phyloP scores from a whole-genome alignment of 2,329 filamentous ascomycete genomes.

The Orbilia brochopaga region DNA sequence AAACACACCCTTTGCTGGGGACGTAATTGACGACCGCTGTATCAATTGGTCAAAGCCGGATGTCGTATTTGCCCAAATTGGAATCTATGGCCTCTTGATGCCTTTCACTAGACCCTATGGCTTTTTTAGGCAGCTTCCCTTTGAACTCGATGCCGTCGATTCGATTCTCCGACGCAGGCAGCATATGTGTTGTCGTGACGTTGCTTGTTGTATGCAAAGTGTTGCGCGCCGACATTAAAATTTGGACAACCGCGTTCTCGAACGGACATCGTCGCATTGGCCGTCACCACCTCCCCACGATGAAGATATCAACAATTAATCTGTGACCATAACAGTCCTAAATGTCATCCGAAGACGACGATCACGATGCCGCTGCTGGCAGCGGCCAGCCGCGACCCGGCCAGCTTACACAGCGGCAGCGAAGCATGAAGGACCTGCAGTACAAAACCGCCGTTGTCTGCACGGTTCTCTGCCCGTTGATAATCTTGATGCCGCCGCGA shows the following conservation, averaged over 20 bases:
- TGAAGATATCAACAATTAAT: background rate
- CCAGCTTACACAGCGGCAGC: slow-evolving; percentile 42
- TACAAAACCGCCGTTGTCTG: slow-evolving; percentile 62
- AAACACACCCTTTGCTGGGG: too few relatives aligned
- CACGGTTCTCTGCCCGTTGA: slow-evolving; percentile 63
- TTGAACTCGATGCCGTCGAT: too few relatives aligned
- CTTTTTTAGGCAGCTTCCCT: too few relatives aligned
- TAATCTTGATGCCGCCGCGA: slow-evolving; percentile 66
- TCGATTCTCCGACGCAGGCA: too few relatives aligned
- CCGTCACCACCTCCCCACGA: background rate
- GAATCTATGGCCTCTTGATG: too few relatives aligned
- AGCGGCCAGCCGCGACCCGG: slow-evolving; percentile 14
- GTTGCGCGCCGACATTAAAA: background rate
- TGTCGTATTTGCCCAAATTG: too few relatives aligned
- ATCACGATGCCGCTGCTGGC: background rate
- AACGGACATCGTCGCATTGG: background rate
- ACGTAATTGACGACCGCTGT: too few relatives aligned
- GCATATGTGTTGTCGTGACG: background rate
- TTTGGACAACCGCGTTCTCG: background rate
- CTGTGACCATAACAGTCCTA: background rate
- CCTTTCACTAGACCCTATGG: too few relatives aligned
- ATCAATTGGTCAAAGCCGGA: too few relatives aligned
- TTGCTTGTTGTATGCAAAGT: slow-evolving; percentile 4
- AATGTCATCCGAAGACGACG: background rate
- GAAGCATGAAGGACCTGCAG: slow-evolving; percentile 55